Conservation (phyloP, 805 yeast species). For the Saccharomycopsis sp. region DNA sequence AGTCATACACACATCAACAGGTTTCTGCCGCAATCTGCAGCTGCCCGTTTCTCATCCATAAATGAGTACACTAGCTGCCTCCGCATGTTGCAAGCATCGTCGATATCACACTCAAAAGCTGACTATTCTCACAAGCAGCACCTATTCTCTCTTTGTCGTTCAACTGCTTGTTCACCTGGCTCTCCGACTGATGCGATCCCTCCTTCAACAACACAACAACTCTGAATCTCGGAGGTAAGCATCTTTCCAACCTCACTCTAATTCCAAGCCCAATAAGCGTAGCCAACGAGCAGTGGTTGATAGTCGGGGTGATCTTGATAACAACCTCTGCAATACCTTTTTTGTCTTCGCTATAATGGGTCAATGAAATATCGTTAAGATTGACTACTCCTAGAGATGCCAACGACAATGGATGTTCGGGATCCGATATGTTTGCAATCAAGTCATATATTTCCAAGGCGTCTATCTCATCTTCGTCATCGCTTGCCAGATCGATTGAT, state of each 20-base stretch:
- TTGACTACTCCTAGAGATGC: conserved; percentile 95
- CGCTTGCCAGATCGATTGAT: conserved; percentile 24
- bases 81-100: conserved; percentile 84
- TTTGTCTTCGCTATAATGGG: conserved; percentile 24
- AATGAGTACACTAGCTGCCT: conserved; percentile 20
- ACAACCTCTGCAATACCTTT: conserved; percentile 63
- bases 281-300: conserved; percentile 95
- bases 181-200: conserved; percentile 93
- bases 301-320: conserved; percentile 91
- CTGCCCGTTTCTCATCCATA: no score
- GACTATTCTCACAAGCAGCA: conserved; percentile 97
- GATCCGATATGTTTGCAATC: conserved; percentile 84
- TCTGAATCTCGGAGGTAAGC: conserved; percentile 79
- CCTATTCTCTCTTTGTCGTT: conserved; percentile 97
- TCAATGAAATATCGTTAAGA: conserved; percentile 68
- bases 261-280: conserved; percentile 94
- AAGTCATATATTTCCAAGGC: conserved; percentile 85
- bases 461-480: conserved; percentile 47
- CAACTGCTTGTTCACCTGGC: conserved; percentile 91
- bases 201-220: conserved; percentile 74
- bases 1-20: no score
- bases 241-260: conserved; percentile 82
- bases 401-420: conserved; percentile 92
- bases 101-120: conserved; percentile 79
- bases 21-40: no score